A percentile compares a stretch with the other conserved stretches of the same genome.
These are phyloP conservation scores for Phlegmacium glaucopus DNA, from an alignment of 768 basidiomycete species.

Conservation along the genomic window DNA sequence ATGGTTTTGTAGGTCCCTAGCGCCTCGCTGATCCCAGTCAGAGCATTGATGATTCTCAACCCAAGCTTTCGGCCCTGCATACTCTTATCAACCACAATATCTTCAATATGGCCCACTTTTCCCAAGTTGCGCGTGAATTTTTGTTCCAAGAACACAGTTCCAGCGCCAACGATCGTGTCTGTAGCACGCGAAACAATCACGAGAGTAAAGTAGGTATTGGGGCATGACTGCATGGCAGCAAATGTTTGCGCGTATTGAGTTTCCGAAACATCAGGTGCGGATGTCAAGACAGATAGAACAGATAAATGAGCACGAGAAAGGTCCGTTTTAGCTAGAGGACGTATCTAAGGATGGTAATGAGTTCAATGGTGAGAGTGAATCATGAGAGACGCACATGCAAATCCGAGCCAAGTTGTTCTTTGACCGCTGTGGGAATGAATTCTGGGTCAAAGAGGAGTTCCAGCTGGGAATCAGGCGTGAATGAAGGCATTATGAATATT, in stretches of 20 bases:
- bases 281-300: constrained; percentile 77
- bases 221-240: constrained; percentile 47
- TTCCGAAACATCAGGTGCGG: constrained; percentile 63
- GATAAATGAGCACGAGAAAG: constrained; percentile 76
- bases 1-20: constrained; percentile 95
- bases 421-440: constrained; percentile 66
- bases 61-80: constrained; percentile 95
- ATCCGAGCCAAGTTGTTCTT: constrained; percentile 54
- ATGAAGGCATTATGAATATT: constrained; percentile 18
- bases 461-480: constrained; percentile 63
- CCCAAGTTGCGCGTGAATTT: constrained; percentile 91
- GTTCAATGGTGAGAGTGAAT: neutral
- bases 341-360: constrained; percentile 53
- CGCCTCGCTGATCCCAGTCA: constrained; percentile 80
- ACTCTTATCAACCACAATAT: constrained; percentile 87
- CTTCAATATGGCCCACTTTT: constrained; percentile 93
- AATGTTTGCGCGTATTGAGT: constrained; percentile 71
- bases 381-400: constrained; percentile 52
- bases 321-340: constrained; percentile 87
- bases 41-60: constrained; percentile 77
- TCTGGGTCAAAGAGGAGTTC: constrained; percentile 76
- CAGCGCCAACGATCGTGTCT: constrained; percentile 81
- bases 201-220: constrained; percentile 75
- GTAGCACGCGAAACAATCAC: constrained; percentile 76
- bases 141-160: constrained; percentile 85